Conservation (phyloP, 2,329 filamentous ascomycete species). For the Sporothrix phasma region DNA sequence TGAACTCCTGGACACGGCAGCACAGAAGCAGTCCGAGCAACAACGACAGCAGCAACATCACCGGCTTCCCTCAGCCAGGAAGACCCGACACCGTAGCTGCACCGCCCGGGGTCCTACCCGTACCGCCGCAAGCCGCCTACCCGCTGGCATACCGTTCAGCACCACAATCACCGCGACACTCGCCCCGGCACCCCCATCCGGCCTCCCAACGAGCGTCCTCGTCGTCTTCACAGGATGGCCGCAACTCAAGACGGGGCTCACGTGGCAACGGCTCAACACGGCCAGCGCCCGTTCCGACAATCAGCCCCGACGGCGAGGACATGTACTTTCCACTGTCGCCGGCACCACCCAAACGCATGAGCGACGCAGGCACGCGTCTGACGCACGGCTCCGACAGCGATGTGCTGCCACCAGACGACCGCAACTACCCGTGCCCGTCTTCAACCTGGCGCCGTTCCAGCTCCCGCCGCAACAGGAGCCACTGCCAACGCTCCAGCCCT, state of each 20-base stretch:
- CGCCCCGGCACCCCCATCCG: not conserved
- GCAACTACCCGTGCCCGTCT: conserved; percentile 9
- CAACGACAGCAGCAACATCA: not conserved
- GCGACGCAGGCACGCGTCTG: conserved; percentile 8
- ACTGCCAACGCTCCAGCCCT: not conserved
- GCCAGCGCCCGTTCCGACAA: not conserved
- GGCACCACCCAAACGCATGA: conserved; percentile 8
- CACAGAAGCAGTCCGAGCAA: not conserved
- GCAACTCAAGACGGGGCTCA: not conserved
- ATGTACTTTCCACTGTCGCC: conserved; percentile 13
- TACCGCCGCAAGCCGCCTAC: not conserved
- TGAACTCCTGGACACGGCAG: not conserved
- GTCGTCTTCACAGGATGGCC: conserved; percentile 1
- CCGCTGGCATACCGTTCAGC: not conserved
- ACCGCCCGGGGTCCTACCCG: not conserved
- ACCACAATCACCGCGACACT: not conserved
- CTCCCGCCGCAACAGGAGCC: not conserved
- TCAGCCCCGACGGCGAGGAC: conserved; percentile 7
- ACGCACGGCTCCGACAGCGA: conserved; percentile 13
- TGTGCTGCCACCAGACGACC: conserved; percentile 14
- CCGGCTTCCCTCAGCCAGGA: not conserved
- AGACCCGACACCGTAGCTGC: not conserved
- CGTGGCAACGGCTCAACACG: not conserved
- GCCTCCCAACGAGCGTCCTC: not conserved
- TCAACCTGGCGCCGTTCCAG: not conserved